Conservation (phyloP, 169 alveolate genomes). For the Eimeria sp. region DNA sequence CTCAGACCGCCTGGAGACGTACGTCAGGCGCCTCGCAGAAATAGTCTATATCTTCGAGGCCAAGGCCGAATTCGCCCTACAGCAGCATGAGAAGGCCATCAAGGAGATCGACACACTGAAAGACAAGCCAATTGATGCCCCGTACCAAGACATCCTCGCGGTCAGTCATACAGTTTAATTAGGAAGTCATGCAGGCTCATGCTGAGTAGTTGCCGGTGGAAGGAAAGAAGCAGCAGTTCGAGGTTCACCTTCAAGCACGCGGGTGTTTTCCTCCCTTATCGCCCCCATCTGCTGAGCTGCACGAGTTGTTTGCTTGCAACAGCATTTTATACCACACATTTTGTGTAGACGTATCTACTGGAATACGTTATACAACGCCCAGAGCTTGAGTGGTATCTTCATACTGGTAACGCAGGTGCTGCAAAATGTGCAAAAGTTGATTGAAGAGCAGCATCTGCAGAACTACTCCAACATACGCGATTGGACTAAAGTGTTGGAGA, state of each 20-base stretch:
- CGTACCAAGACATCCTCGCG: conserved; percentile 47
- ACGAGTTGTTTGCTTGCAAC: background rate
- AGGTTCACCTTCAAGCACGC: background rate
- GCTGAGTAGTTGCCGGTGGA: background rate
- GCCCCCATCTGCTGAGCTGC: background rate
- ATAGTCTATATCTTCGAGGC: conserved; percentile 70
- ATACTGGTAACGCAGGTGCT: conserved; percentile 21
- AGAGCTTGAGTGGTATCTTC: background rate
- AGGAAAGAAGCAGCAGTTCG: background rate
- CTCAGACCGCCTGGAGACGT: conserved; percentile 78
- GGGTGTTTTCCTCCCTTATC: background rate
- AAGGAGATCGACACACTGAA: conserved; percentile 71
- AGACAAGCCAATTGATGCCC: conserved; percentile 60
- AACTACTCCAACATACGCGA: conserved; percentile 83
- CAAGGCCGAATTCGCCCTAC: conserved; percentile 71
- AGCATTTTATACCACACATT: background rate
- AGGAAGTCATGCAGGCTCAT: background rate
- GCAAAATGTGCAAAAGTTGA: conserved; percentile 84
- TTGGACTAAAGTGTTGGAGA: conserved; percentile 82
- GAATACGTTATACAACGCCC: background rate
- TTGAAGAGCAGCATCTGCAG: conserved; percentile 85
- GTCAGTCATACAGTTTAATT: conserved; percentile 14
- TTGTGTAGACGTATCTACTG: background rate
- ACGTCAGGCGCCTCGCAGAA: conserved; percentile 75
- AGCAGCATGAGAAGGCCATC: conserved; percentile 46